Conservation (phyloP, 2,329 filamentous ascomycete species). For the Aspergillus transmontanensis region DNA sequence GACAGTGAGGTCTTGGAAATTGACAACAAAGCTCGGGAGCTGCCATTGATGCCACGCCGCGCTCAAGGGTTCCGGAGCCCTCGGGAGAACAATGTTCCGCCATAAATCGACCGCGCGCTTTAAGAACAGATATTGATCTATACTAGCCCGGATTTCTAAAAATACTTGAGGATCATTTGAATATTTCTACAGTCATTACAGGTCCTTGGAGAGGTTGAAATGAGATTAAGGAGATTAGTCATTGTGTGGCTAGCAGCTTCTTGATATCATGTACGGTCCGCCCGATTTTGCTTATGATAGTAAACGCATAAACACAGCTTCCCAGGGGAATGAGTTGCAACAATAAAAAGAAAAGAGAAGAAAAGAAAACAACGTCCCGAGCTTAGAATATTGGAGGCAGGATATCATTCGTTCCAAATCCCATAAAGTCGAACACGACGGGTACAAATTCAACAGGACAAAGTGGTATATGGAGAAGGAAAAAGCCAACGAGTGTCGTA, state of each 20-base stretch:
- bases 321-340: neutral
- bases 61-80: constrained; percentile 25
- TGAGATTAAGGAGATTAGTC: neutral
- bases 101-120: constrained; percentile 3
- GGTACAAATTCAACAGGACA: neutral
- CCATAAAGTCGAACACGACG: neutral
- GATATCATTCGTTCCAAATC: neutral
- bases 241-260: neutral
- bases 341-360: neutral
- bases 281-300: neutral
- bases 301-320: neutral
- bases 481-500: neutral
- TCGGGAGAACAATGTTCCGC: constrained; percentile 36
- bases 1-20: constrained; percentile 20
- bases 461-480: constrained; percentile 9
- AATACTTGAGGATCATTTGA: neutral
- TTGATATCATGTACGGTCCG: neutral
- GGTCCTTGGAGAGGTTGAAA: neutral
- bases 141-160: neutral
- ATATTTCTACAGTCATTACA: neutral
- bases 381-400: too few species aligned
- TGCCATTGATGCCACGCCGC: constrained; percentile 39
- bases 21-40: constrained; percentile 24
- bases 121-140: constrained; percentile 1
- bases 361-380: neutral